phyloP scores from a whole-genome alignment of 169 alveolate genomes.

The Cyclospora cayetanensis region DNA sequence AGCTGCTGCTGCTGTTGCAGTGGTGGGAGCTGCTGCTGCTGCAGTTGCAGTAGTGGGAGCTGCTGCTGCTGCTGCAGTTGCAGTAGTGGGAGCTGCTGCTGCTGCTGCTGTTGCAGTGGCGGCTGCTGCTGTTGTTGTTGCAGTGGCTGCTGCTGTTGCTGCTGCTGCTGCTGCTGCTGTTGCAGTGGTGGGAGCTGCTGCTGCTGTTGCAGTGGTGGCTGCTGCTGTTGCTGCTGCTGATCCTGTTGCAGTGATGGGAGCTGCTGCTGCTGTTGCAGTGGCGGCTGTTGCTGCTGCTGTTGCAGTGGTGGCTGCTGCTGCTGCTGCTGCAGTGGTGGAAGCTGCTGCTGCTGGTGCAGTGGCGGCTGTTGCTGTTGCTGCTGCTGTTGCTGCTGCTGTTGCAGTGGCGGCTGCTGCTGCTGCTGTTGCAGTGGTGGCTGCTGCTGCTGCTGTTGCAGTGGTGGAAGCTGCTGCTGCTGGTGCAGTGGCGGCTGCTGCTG shows the following conservation, averaged over 20 bases:
- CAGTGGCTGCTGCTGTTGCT: neutral
- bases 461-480: neutral
- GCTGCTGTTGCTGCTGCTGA: neutral
- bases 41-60: neutral
- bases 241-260: neutral
- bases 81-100: neutral
- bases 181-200: neutral
- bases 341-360: neutral
- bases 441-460: neutral
- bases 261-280: neutral
- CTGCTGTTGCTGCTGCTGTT: neutral
- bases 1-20: neutral
- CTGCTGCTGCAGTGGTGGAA: neutral
- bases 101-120: neutral
- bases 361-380: neutral
- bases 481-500: neutral
- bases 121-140: neutral
- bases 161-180: neutral
- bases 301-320: neutral
- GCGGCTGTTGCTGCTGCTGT: neutral
- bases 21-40: neutral
- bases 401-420: neutral
- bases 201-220: neutral
- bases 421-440: neutral
- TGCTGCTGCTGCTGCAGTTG: neutral